Evolutionary conservation across 352 stramenopile species (phyloP), one percentile per base, ranked within the genome.

Genomic region (Phytophthora uliginosa): DNA sequence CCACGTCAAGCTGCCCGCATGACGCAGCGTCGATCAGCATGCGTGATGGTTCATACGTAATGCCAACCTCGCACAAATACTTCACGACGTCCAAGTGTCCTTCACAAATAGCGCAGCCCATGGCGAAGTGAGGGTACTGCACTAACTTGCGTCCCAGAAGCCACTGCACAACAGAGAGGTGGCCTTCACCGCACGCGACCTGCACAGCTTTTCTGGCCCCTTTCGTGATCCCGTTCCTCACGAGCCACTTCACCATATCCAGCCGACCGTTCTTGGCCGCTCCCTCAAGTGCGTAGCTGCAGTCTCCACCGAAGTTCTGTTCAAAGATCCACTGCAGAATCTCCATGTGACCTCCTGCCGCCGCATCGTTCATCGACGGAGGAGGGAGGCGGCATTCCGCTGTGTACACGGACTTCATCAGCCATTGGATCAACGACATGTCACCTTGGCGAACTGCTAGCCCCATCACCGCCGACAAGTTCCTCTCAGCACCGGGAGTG

Each of bases 241-340:
- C 28, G 18, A 68, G 58, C 58, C 58, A 73, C 20, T 68, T 4
- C 50, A 62, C 58, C 38, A 67, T 67, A 8, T 68, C 66, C 48
- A 63, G n/a, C 12, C 40, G 38, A 24, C 66, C 66, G 33, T 62
- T 62, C 28, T 59, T 71, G 9, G 45, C 63, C n/a, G 54, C 55
- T 53, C 31, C 47, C 5, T 65, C 33, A 7, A 71, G 55, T 28
- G 54, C 63, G 17, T 47, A 15, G 24, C 58, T 55, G 5, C 22
- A 65, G 26, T 28, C 28, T 7, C 17, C 54, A 59, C 20, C 47
- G 13, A 42, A 64, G 20, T 6, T 12, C 2, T 71, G 33, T 17
- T 71, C 54, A 36, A 47, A 65, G 15, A 71, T 59, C 63, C 63
- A 71, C 33, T 65, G 55, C 7, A 65, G 6, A 20, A 65, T 34